Evolutionary conservation across 2,329 filamentous ascomycete genomes (phyloP).

Genomic region (Nakataea oryzae): DNA sequence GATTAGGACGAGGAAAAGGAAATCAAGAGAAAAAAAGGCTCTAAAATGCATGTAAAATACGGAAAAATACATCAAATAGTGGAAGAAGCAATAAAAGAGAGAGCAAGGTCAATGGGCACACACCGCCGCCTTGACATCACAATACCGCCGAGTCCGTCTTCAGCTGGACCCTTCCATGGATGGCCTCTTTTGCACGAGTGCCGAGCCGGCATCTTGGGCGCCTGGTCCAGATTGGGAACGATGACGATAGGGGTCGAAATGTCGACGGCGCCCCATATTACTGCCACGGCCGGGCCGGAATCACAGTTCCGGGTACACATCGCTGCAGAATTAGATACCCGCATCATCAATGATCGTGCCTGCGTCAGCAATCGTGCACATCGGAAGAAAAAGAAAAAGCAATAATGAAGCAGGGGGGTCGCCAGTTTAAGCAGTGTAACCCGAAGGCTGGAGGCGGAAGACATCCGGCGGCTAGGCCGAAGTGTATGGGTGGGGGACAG

Average conservation of each 20-base stretch:
- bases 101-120: no score
- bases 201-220: no score
- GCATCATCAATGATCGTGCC: neutral
- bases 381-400: neutral
- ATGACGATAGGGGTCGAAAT: no score
- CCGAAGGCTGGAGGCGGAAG: neutral
- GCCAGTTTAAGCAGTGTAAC: neutral
- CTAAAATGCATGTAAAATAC: neutral
- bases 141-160: neutral
- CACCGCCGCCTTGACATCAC: neutral
- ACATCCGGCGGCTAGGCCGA: no score
- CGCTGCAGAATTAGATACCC: neutral
- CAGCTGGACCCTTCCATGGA: neutral
- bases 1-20: no score
- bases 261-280: neutral
- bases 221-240: no score
- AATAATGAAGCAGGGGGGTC: neutral
- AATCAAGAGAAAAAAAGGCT: neutral
- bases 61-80: no score
- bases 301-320: neutral
- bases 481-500: neutral
- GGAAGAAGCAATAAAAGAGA: no score
- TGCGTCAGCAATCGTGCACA: neutral
- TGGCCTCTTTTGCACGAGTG: no score
- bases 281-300: no score